Percentiles rank a stretch among this genome's conserved stretches.
Conservation (phyloP, 345 rosid genomes). For the Citrus medica region DNA sequence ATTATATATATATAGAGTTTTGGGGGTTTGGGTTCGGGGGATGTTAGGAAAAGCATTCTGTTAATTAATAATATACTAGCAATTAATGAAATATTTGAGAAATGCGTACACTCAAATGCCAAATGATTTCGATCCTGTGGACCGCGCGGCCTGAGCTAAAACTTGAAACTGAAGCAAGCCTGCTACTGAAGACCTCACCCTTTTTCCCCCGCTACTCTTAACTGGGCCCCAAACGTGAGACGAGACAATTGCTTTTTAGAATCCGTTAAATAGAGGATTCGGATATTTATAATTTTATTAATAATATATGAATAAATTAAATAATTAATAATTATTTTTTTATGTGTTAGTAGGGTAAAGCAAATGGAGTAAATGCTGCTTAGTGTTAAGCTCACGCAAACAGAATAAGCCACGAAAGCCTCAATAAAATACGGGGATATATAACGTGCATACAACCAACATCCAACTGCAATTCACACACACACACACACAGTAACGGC, state of each 20-base stretch:
- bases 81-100: not conserved
- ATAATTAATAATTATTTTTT: too few species aligned
- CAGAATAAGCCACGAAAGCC: not conserved
- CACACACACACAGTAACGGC: not conserved
- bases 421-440: not conserved
- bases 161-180: conserved; percentile 11
- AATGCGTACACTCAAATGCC: not conserved
- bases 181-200: not conserved
- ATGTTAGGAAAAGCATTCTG: too few species aligned
- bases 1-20: not conserved
- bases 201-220: not conserved
- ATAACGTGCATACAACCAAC: not conserved
- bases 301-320: too few species aligned
- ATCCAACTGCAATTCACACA: not conserved
- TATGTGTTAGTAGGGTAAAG: too few species aligned
- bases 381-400: not conserved
- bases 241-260: not conserved
- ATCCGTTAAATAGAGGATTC: too few species aligned
- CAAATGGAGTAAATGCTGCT: too few species aligned
- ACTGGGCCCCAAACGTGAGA: too few species aligned
- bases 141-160: not conserved
- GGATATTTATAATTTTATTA: too few species aligned
- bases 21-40: too few species aligned
- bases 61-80: not conserved
- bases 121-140: not conserved